Percentiles rank a stretch among this genome's conserved stretches.
Conservation (phyloP, 345 rosid genomes). For the Angophora floribunda region DNA sequence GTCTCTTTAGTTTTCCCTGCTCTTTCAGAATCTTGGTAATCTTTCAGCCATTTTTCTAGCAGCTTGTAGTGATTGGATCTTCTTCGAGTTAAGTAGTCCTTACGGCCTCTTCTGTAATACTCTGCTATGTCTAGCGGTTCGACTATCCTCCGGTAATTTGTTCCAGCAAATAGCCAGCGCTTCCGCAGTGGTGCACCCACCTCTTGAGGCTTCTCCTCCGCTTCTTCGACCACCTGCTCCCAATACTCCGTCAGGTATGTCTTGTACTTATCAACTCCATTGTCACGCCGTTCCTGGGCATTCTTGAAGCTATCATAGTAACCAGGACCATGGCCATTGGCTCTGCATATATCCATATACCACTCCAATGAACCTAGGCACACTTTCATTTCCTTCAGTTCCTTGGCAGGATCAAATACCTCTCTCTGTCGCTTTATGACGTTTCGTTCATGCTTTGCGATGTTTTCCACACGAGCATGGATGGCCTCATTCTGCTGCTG, state of each 20-base stretch:
- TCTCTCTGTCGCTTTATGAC: neutral
- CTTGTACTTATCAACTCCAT: neutral
- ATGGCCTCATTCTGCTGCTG: slow-evolving; percentile 13
- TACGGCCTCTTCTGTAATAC: neutral
- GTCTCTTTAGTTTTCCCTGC: no score
- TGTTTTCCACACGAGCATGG: no score
- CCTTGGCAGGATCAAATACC: slow-evolving; percentile 3
- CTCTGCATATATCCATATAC: slow-evolving; percentile 37
- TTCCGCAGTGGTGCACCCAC: slow-evolving; percentile 5
- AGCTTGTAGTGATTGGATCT: slow-evolving; percentile 32
- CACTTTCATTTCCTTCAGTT: slow-evolving; percentile 24
- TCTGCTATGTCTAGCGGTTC: slow-evolving; percentile 80
- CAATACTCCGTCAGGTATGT: slow-evolving; percentile 25
- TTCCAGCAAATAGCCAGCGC: slow-evolving; percentile 31
- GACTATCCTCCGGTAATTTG: slow-evolving; percentile 49
- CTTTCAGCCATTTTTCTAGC: slow-evolving; percentile 40
- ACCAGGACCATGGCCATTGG: neutral
- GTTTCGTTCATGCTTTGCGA: neutral
- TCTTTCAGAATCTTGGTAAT: neutral
- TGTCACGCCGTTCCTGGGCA: neutral
- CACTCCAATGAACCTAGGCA: slow-evolving; percentile 39
- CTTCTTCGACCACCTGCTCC: slow-evolving; percentile 34
- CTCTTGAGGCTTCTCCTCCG: slow-evolving; percentile 36
- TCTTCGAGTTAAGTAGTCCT: slow-evolving; percentile 14
- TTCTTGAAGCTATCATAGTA: slow-evolving; percentile 42